phyloP scores from a whole-genome alignment of 805 yeast genomes.

The Hanseniaspora clermontiae region DNA sequence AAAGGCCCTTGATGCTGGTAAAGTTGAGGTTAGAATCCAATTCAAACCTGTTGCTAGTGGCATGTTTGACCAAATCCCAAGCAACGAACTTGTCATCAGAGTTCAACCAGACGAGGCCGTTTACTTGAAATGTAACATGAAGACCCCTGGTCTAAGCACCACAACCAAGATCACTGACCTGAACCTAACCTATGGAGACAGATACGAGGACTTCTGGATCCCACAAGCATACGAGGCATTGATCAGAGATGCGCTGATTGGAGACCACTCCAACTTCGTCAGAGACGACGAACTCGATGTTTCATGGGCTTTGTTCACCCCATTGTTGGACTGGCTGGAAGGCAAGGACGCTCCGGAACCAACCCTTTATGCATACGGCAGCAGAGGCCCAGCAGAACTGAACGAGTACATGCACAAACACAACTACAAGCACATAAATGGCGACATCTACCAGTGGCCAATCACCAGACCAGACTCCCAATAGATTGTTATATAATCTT shows the following conservation, averaged over 20 bases:
- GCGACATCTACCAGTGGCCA: slow-evolving; percentile 81
- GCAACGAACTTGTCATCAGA: slow-evolving; percentile 88
- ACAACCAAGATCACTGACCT: slow-evolving; percentile 76
- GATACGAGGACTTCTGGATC: slow-evolving; percentile 82
- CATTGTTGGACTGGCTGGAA: slow-evolving; percentile 71
- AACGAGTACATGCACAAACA: slow-evolving; percentile 49
- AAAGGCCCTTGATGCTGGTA: slow-evolving; percentile 87
- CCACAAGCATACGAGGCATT: slow-evolving; percentile 97
- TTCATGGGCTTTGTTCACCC: slow-evolving; percentile 89
- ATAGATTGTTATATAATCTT: not conserved
- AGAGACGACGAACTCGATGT: slow-evolving; percentile 94
- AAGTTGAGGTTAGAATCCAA: slow-evolving; percentile 90
- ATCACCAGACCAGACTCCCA: slow-evolving; percentile 39
- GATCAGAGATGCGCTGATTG: slow-evolving; percentile 77
- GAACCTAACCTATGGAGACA: slow-evolving; percentile 69
- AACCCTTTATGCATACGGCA: slow-evolving; percentile 67
- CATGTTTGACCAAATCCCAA: slow-evolving; percentile 63
- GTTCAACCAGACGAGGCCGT: slow-evolving; percentile 92
- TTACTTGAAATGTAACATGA: slow-evolving; percentile 83
- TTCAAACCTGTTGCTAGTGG: slow-evolving; percentile 78
- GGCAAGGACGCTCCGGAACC: slow-evolving; percentile 56
- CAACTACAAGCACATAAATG: slow-evolving; percentile 57
- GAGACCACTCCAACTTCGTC: slow-evolving; percentile 93
- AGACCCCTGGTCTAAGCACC: slow-evolving; percentile 82
- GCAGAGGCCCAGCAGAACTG: slow-evolving; percentile 71